Evolutionary conservation across 352 stramenopile species (phyloP).

Genomic region (Blastocystis sp.): DNA sequence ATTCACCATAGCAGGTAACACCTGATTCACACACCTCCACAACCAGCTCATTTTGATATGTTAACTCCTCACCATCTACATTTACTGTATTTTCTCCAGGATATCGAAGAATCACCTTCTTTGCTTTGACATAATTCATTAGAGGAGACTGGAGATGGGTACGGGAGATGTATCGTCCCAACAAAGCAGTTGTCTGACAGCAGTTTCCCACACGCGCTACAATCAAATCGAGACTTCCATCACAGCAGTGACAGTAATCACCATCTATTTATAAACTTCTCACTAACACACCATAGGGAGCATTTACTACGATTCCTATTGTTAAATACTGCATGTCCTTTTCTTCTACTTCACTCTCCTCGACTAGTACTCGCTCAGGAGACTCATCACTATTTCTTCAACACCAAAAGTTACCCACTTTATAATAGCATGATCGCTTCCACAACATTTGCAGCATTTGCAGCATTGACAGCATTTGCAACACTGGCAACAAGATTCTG

Average conservation of each 20-base stretch:
- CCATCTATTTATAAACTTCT: not conserved
- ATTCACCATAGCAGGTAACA: conserved; percentile 36
- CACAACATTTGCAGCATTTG: not conserved
- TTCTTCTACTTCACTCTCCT: not conserved
- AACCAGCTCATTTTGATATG: conserved; percentile 51
- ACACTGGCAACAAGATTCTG: not conserved
- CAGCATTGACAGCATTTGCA: not conserved
- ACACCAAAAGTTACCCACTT: not conserved
- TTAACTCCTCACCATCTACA: conserved; percentile 58
- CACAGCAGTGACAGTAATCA: conserved; percentile 53
- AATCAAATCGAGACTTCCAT: conserved; percentile 59
- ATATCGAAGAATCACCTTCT: conserved; percentile 43
- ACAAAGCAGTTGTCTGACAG: conserved; percentile 24
- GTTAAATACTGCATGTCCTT: conserved; percentile 51
- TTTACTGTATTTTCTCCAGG: conserved; percentile 58
- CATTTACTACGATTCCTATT: conserved; percentile 57
- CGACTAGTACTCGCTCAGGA: not conserved
- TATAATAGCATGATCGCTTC: not conserved
- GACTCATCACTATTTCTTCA: not conserved
- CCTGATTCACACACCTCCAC: conserved; percentile 44
- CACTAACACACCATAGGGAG: conserved; percentile 22
- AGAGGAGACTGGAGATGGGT: conserved; percentile 46
- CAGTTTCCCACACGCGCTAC: conserved; percentile 11
- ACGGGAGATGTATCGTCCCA: conserved; percentile 28
- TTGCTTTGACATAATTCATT: conserved; percentile 58